phyloP scores from a whole-genome alignment of 306 rosid species.

The Quercus berberidifolia region DNA sequence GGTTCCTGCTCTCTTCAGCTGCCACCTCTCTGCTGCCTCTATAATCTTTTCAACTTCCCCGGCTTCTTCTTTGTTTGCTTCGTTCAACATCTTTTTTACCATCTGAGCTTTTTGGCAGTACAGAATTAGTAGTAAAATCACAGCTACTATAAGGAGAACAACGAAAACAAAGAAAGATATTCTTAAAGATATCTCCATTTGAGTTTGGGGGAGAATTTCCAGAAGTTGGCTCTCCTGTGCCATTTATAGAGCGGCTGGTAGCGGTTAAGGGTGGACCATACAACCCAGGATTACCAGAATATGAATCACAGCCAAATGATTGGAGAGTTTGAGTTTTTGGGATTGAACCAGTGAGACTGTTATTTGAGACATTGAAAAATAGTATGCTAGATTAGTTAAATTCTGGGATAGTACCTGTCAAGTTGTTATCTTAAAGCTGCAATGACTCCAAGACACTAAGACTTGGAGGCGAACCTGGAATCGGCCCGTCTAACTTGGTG shows the following conservation, averaged over 20 bases:
- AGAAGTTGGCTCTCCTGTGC: background rate
- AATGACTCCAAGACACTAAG: constrained; percentile 31
- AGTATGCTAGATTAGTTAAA: constrained; percentile 33
- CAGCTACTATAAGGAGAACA: constrained; percentile 34
- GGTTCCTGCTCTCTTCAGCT: constrained; percentile 51
- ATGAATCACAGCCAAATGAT: constrained; percentile 22
- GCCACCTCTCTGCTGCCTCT: constrained; percentile 23
- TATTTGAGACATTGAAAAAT: constrained; percentile 43
- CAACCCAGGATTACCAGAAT: constrained; percentile 29
- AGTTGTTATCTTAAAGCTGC: constrained; percentile 33
- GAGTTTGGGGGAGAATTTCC: background rate
- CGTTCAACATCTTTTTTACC: constrained; percentile 39
- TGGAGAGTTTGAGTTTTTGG: constrained; percentile 31
- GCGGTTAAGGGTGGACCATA: constrained; percentile 29
- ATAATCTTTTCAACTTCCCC: constrained; percentile 17
- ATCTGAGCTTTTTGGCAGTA: constrained; percentile 42
- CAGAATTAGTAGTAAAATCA: constrained; percentile 37
- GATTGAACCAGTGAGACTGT: constrained; percentile 36
- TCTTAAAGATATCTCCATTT: background rate
- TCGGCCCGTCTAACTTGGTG: constrained; percentile 28
- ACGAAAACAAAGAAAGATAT: constrained; percentile 22
- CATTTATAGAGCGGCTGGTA: background rate
- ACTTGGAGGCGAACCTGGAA: constrained; percentile 25
- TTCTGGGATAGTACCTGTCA: constrained; percentile 39
- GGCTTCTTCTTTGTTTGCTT: background rate